Base-by-base conservation (phyloP, 257 asterid genomes). In the Echites panduratus region DNA sequence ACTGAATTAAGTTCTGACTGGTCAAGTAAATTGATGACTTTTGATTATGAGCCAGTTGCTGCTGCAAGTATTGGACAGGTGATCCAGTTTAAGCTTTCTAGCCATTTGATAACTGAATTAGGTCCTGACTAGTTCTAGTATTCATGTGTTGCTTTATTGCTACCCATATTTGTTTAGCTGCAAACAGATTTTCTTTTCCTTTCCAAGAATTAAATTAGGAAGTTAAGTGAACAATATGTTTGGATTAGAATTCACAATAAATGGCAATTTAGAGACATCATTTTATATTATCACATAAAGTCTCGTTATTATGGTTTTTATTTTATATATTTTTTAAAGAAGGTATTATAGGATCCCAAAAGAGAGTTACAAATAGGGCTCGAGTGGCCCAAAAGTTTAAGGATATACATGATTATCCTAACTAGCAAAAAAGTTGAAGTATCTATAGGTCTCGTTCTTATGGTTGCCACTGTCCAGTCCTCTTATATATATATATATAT, bases 11-110 rank as follows among this genome's bases (percentile, higher is more conserved):
- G 93, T 77, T 72, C 88, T 38, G 75, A 86, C 72, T 94, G 97
- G 98, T 82, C 89, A 71, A 84, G 95, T 29, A 88, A 85, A 82
- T 81, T 94, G 84, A 78, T 57, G 70, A 86, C 88, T 82, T 94
- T 91, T 74, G 96, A 91, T 83, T 88, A 91, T 76, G 95, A 91
- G 76, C 98, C 98, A 72, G 70, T 94, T 66, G 98, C 96, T 73
- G 90, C 98, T 17, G 97, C 98, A 75, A 94, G 98, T 87, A 91
- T 94, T 50, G 98, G 98, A 75, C 96, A 91, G 98, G 97, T 93
- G 72, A 71, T 77, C 68, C 76, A 63, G 66, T 72, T 79, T 50
- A 17, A 50, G 17, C 1, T 48, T 48, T 48, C 14, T 48, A 16
- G 52, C 38, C 38, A 32, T 32, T 32, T 32, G 38, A 32, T 1